Evolutionary conservation across 495 filamentous ascomycete genomes (phyloP), one percentile per base, ranked within the genome.

Genomic region (Hyphodiscus hymeniophilus): DNA sequence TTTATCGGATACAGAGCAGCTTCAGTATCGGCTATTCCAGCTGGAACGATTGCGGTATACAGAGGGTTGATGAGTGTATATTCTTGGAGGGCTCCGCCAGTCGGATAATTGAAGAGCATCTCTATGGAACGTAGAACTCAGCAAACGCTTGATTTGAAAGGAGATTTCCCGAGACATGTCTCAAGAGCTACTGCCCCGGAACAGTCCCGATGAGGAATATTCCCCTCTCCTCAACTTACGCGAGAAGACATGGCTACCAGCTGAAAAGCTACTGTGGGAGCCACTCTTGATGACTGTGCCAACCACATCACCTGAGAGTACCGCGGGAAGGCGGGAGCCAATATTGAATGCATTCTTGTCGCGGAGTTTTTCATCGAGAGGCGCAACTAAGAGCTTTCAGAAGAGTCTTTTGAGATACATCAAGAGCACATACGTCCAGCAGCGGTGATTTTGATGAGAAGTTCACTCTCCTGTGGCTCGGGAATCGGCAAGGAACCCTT

Each of bases 361-460:
- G 13, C 43, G 43, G 13, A 35, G 10, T 15, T 46, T 46, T 34
- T 23, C 23, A 15, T 46, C 43, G 3, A 34, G 43, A 21, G 43
- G 43, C 20, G 26, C 31, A 6, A 46, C 41, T 44, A 8, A 30
- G 6, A 36, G 34, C 6, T 36, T 4, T n/a, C 34, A 36, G 34
- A n/a, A n/a, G 17, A 36, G 17, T n/a, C 6, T 36, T 4, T 7
- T 36, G 13, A n/a, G 13, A 18, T 5, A n/a, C 6, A 36, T 36
- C 13, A 36, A 36, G 13, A 15, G 17, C 7, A 51, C 48, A 7
- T 11, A 45, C 48, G 36, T 2, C 42, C 36, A 18, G 43, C 18
- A 16, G 30, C 42, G 7, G 32, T 41, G 12, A 52, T 16, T 20
- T 52, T 52, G 43, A 52, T 47, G 2, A 47, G 28, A 17, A 52